These are phyloP conservation scores for Ophiostoma sp. DNA, from an alignment of 2,329 filamentous ascomycete species.

Conservation along the genomic window DNA sequence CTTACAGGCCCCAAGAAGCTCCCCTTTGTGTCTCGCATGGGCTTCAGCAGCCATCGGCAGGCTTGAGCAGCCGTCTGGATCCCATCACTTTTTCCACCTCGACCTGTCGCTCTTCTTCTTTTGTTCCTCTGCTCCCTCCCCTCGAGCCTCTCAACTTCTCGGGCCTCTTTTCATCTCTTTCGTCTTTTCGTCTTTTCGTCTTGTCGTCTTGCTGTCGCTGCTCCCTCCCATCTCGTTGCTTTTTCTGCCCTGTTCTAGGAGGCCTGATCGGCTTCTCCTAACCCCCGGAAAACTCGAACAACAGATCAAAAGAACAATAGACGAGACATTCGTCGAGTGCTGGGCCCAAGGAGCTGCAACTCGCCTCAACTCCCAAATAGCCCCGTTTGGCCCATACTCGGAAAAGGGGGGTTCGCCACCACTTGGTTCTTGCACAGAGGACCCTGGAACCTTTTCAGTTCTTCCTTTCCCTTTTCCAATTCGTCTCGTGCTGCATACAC, in stretches of 20 bases:
- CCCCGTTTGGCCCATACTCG: slow-evolving; percentile 13
- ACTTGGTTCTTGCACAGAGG: not conserved
- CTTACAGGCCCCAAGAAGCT: not conserved
- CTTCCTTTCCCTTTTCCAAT: slow-evolving; percentile 11
- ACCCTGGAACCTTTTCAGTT: not conserved
- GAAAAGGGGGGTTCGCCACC: slow-evolving; percentile 14
- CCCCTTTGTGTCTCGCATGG: slow-evolving; percentile 13
- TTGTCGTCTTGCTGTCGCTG: not conserved
- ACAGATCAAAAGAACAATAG: not conserved
- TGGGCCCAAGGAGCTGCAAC: slow-evolving; percentile 29
- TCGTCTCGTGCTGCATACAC: not conserved
- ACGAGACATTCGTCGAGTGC: slow-evolving; percentile 7
- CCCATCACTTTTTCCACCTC: not conserved
- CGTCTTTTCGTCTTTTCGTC: not conserved
- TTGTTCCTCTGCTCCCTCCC: not conserved
- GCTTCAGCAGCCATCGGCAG: not conserved
- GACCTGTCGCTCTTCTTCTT: not conserved
- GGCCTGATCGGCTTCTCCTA: not conserved
- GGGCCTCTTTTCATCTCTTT: not conserved
- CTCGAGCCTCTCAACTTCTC: not conserved
- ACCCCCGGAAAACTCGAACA: not conserved
- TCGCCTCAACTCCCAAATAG: slow-evolving; percentile 49
- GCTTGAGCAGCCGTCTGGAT: not conserved
- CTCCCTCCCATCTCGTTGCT: not conserved
- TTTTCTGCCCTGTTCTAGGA: not conserved